phyloP scores from a whole-genome alignment of 2,329 filamentous ascomycete genomes.

The Colletotrichum trifolii region DNA sequence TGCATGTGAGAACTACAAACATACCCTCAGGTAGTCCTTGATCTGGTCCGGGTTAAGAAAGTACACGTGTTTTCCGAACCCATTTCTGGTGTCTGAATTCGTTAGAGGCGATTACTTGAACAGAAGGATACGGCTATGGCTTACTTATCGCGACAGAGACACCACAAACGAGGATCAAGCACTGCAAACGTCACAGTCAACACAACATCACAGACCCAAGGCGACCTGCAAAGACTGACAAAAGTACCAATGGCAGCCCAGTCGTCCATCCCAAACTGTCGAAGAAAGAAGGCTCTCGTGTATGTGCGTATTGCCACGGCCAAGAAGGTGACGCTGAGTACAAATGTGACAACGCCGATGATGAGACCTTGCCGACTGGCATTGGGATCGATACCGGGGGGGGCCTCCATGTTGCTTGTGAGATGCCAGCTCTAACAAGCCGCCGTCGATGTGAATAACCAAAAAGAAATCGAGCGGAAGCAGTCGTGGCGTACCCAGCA shows the following conservation, averaged over 20 bases:
- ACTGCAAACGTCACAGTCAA: background rate
- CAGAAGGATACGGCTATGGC: background rate
- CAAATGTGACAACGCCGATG: constrained; percentile 1
- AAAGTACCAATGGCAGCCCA: constrained; percentile 40
- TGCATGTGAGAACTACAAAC: background rate
- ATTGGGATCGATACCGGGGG: constrained; percentile 19
- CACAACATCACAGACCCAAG: background rate
- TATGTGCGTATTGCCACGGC: constrained; percentile 36
- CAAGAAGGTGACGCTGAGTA: constrained; percentile 28
- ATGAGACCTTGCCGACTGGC: constrained; percentile 10
- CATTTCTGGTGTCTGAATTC: constrained; percentile 25
- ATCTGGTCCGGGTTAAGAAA: constrained; percentile 17
- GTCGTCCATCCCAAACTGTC: constrained; percentile 43
- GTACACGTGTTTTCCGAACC: constrained; percentile 38
- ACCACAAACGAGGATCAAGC: constrained; percentile 22
- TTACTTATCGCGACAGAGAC: constrained; percentile 28
- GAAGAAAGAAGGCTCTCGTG: constrained; percentile 40
- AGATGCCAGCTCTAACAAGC: background rate
- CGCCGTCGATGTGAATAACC: background rate
- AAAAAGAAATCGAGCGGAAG: background rate
- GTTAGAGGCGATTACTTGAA: background rate
- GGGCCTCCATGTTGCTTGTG: constrained; percentile 26
- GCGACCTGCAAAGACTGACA: constrained; percentile 34
- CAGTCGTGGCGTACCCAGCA: background rate
- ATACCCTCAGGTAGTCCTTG: constrained; percentile 27